A percentile compares a stretch with the other conserved stretches of the same genome.
These are phyloP conservation scores for Pyrenophora graminea DNA, from an alignment of 2,329 filamentous ascomycete genomes.

Conservation along the genomic window DNA sequence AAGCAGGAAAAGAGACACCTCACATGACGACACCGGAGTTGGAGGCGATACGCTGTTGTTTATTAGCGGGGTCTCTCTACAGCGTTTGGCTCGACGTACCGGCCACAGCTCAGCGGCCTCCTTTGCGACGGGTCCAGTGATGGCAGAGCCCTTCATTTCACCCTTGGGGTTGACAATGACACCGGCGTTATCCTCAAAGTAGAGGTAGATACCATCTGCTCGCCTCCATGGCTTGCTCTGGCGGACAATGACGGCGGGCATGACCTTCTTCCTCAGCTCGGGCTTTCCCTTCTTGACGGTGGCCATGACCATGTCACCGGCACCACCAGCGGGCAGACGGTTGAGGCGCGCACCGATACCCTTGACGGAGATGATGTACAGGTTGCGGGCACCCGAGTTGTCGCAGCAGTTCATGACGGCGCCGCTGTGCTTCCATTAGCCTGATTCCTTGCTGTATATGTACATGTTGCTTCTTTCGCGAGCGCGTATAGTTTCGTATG, in stretches of 20 bases:
- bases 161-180: conserved; percentile 99
- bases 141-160: conserved; percentile 99
- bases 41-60: conserved; percentile 87
- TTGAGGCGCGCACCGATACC: conserved; percentile 97
- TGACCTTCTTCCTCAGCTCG: conserved; percentile 99
- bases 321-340: conserved; percentile 94
- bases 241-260: conserved; percentile 98
- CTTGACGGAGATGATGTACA: conserved; percentile 99
- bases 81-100: conserved; percentile 60
- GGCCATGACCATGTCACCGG: conserved; percentile 99
- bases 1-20: conserved; percentile 53
- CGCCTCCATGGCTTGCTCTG: conserved; percentile 99
- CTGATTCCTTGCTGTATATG: conserved; percentile 19
- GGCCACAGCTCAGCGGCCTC: conserved; percentile 99
- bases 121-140: conserved; percentile 98
- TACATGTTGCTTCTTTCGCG: conserved; percentile 8
- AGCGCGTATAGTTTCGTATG: conserved; percentile 2
- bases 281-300: conserved; percentile 99
- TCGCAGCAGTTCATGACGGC: conserved; percentile 99
- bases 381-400: conserved; percentile 97
- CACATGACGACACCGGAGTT: conserved; percentile 99
- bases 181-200: conserved; percentile 99
- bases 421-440: conserved; percentile 65
- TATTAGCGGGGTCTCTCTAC: conserved; percentile 36
- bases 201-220: conserved; percentile 97